Conservation (phyloP, 2,329 filamentous ascomycete genomes). For the Massarina eburnea region DNA sequence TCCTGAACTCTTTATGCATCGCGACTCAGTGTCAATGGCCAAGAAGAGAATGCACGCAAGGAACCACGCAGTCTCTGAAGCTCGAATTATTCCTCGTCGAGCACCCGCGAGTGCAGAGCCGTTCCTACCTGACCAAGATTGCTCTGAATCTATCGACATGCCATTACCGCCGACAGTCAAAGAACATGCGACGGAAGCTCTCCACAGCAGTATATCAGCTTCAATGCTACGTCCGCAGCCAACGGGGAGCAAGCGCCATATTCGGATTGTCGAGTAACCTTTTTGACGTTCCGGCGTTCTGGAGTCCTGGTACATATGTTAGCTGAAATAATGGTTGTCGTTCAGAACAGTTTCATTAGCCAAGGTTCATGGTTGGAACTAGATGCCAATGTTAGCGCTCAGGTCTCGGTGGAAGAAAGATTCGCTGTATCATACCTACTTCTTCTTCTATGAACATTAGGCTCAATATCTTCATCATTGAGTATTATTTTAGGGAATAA, state of each 20-base stretch:
- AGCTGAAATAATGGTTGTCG: too few relatives aligned
- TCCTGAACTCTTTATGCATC: constrained; percentile 23
- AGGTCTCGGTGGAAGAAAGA: too few relatives aligned
- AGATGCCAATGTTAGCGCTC: too few relatives aligned
- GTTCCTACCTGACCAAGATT: constrained; percentile 1
- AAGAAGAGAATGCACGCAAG: constrained; percentile 30
- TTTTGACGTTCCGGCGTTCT: too few relatives aligned
- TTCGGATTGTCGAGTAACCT: constrained; percentile 22
- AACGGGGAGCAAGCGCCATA: constrained; percentile 10
- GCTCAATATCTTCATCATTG: too few relatives aligned
- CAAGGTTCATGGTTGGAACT: too few relatives aligned
- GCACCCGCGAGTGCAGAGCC: background rate
- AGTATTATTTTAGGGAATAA: too few relatives aligned
- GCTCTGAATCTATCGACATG: background rate
- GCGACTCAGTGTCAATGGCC: constrained; percentile 24
- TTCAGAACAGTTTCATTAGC: too few relatives aligned
- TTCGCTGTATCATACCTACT: too few relatives aligned
- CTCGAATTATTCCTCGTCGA: constrained; percentile 3
- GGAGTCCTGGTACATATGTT: too few relatives aligned
- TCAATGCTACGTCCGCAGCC: constrained; percentile 11
- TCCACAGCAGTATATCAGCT: constrained; percentile 8
- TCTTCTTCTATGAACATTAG: too few relatives aligned
- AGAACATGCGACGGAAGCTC: constrained; percentile 8
- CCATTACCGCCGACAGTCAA: constrained; percentile 7
- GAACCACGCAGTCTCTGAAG: constrained; percentile 18